phyloP scores from a whole-genome alignment of 345 rosid species.

The Acer saccharum region DNA sequence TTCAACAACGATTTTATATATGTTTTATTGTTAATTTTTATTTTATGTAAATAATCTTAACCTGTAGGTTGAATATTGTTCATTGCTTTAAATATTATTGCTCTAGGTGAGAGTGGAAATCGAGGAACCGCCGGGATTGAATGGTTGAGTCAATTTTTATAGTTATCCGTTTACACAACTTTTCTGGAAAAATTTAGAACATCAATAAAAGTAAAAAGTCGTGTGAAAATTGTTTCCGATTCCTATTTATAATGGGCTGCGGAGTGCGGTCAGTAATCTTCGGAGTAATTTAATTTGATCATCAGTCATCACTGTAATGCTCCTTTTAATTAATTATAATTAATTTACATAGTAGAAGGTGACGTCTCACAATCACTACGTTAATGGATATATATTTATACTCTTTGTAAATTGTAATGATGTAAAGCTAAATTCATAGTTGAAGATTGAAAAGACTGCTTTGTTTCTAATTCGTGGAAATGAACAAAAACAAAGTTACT shows the following conservation, averaged over 20 bases:
- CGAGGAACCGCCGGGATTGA: neutral
- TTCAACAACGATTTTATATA: too few species aligned
- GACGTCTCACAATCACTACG: neutral
- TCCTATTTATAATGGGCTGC: neutral
- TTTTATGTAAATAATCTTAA: too few species aligned
- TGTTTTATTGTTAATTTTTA: neutral
- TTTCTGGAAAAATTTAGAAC: neutral
- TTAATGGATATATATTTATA: too few species aligned
- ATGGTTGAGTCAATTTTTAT: neutral
- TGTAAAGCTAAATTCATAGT: neutral
- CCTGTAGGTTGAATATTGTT: neutral
- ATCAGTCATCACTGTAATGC: too few species aligned
- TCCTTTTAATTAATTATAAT: too few species aligned
- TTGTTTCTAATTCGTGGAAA: neutral
- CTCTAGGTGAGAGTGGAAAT: neutral
- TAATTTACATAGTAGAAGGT: too few species aligned
- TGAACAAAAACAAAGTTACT: neutral
- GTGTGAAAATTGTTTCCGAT: too few species aligned
- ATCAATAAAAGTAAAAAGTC: too few species aligned
- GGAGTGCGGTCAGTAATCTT: neutral
- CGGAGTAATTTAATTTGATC: too few species aligned
- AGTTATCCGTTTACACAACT: neutral
- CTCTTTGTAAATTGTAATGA: neutral
- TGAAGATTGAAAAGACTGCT: slow-evolving; percentile 4
- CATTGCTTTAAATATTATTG: too few species aligned